Evolutionary conservation across 1,139 yeast genomes (phyloP).

Genomic region (Yamadazyma atmosphaerica): DNA sequence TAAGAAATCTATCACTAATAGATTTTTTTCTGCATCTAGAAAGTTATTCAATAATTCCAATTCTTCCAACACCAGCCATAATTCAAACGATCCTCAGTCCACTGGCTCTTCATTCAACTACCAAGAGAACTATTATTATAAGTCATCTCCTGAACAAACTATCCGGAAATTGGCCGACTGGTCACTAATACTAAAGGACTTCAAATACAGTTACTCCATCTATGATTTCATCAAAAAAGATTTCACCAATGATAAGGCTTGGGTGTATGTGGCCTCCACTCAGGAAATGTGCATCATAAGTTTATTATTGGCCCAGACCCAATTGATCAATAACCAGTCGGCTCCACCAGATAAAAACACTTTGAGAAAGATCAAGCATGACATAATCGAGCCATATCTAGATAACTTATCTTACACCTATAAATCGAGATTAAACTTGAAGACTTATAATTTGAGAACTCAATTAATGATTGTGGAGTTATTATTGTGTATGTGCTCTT

Average conservation of each 20-base stretch:
- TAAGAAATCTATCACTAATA: slow-evolving; percentile 68
- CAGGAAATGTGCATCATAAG: slow-evolving; percentile 88
- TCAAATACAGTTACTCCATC: slow-evolving; percentile 78
- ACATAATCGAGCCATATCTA: slow-evolving; percentile 62
- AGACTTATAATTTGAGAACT: slow-evolving; percentile 58
- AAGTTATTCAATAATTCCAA: slow-evolving; percentile 45
- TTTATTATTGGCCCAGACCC: slow-evolving; percentile 65
- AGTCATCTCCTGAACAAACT: slow-evolving; percentile 69
- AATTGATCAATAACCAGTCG: slow-evolving; percentile 20
- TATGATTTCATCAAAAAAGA: slow-evolving; percentile 85
- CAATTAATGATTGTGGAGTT: slow-evolving; percentile 47
- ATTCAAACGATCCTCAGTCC: slow-evolving; percentile 6
- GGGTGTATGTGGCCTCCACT: slow-evolving; percentile 79
- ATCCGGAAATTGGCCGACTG: slow-evolving; percentile 87
- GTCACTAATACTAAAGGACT: slow-evolving; percentile 86
- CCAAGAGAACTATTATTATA: slow-evolving; percentile 54
- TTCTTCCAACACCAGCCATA: slow-evolving; percentile 7
- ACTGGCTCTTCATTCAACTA: slow-evolving; percentile 30
- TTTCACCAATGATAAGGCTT: slow-evolving; percentile 74
- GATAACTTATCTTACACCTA: slow-evolving; percentile 58
- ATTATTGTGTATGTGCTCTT: slow-evolving; percentile 48
- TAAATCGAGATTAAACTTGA: slow-evolving; percentile 62
- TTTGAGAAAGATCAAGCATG: slow-evolving; percentile 59
- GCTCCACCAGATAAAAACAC: slow-evolving; percentile 48
- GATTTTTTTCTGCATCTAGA: slow-evolving; percentile 69